Conservation (phyloP, 2,329 filamentous ascomycete species). For the Fusarium humuli region DNA sequence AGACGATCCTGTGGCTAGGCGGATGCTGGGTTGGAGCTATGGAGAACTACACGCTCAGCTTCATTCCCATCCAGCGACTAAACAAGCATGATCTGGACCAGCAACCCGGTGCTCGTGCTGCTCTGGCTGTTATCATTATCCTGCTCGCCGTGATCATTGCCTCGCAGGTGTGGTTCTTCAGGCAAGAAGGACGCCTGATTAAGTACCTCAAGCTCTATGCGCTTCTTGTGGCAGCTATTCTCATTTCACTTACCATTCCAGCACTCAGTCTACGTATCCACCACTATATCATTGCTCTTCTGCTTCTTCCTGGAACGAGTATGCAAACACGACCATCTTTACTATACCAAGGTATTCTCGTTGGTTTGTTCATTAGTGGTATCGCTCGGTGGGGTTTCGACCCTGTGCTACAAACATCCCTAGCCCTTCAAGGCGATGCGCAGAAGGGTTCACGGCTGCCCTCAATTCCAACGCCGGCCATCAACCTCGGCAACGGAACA, state of each 20-base stretch:
- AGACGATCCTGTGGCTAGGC: conserved; percentile 89
- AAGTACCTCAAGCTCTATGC: conserved; percentile 83
- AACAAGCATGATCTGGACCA: conserved; percentile 88
- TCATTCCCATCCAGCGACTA: conserved; percentile 93
- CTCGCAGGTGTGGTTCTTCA: conserved; percentile 86
- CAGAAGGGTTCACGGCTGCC: conserved; percentile 73
- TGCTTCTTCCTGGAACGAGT: conserved; percentile 87
- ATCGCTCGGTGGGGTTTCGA: conserved; percentile 95
- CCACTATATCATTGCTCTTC: conserved; percentile 90
- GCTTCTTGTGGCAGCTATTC: conserved; percentile 72
- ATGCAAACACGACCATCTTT: conserved; percentile 88
- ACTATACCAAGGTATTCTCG: conserved; percentile 87
- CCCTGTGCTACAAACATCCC: conserved; percentile 84
- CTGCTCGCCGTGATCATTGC: conserved; percentile 75
- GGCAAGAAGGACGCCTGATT: conserved; percentile 83
- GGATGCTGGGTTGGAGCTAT: conserved; percentile 90
- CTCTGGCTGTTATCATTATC: conserved; percentile 81
- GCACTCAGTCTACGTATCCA: conserved; percentile 88
- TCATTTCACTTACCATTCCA: conserved; percentile 78
- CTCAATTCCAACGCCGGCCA: conserved; percentile 59
- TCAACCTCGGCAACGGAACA: conserved; percentile 56
- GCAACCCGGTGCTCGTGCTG: conserved; percentile 88
- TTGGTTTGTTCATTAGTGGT: conserved; percentile 92
- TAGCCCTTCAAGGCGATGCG: conserved; percentile 75
- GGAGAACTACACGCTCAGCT: conserved; percentile 94